Percentiles rank a stretch among this genome's conserved stretches.
phyloP scores from a whole-genome alignment of 495 filamentous ascomycete genomes.

The Monascus purpureus region DNA sequence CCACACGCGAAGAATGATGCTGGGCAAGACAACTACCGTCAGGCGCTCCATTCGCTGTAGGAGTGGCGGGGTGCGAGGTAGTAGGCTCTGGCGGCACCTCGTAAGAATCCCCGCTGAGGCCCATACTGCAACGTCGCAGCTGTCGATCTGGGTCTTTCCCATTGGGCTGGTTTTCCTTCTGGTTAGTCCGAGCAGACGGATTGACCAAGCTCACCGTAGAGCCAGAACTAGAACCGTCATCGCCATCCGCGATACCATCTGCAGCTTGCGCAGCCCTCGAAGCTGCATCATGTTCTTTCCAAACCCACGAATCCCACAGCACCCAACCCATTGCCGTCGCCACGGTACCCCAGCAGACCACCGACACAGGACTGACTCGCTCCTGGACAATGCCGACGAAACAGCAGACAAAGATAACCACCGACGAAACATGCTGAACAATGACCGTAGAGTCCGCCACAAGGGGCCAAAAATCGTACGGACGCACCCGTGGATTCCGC shows the following conservation, averaged over 20 bases:
- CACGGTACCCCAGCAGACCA: conserved; percentile 71
- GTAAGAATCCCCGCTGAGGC: conserved; percentile 7
- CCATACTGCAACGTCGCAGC: conserved; percentile 10
- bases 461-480: conserved; percentile 96
- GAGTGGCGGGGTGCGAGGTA: conserved; percentile 1
- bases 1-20: no score
- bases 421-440: conserved; percentile 88
- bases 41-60: conserved; percentile 2
- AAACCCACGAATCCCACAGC: conserved; percentile 80
- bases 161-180: conserved; percentile 21
- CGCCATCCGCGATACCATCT: conserved; percentile 25
- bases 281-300: conserved; percentile 41
- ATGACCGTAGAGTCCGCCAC: conserved; percentile 94
- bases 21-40: conserved; percentile 4
- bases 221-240: conserved; percentile 32
- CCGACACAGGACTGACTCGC: conserved; percentile 67
- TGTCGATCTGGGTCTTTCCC: conserved; percentile 20
- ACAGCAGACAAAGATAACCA: conserved; percentile 85
- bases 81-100: conserved; percentile 1
- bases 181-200: conserved; percentile 10
- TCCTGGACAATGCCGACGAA: conserved; percentile 84
- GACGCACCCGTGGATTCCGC: conserved; percentile 82
- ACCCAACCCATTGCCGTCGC: conserved; percentile 81
- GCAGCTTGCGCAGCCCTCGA: conserved; percentile 11
- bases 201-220: conserved; percentile 28